Evolutionary conservation across 768 basidiomycete genomes (phyloP), one percentile per base, ranked within the genome.

Genomic region (Rhodotorula diobovata): DNA sequence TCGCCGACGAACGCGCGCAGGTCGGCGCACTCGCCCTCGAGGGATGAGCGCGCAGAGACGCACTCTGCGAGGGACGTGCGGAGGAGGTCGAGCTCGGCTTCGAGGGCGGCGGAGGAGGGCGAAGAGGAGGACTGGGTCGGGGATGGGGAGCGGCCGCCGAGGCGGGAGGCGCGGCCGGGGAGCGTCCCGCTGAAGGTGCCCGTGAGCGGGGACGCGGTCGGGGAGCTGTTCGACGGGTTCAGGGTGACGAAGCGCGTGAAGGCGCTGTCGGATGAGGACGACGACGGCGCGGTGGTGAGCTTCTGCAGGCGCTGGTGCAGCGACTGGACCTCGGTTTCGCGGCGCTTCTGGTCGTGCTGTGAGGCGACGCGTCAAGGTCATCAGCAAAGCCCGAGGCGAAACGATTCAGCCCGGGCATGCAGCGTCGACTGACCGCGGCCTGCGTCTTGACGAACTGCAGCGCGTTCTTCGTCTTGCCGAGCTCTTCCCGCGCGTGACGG

Each of bases 381-480:
- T 32, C 28, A 37, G 66, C 32, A 4, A 35, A 15, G 39, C 25
- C 12, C 14, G 25, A 32, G 16, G 11, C 20, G 25, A 1, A 3
- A 30, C 16, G 32, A 50, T 37, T 2, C 23, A 15, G 10, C 41
- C 20, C 21, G n/a, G 4, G 6, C 6, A 10, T 10, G 35, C 46
- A 12, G 34, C 16, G 23, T 21, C 25, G 3, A 58, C 70, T 35
- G 32, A 66, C 70, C 3, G 43, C 32, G 5, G 70, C 54, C 60
- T 71, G 70, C 41, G 70, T 71, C 65, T 63, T 71, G 59, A 71
- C 61, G 12, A 71, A 66, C 55, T 62, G 62, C 37, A 71, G 25
- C 10, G 70, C 70, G 23, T 37, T 57, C n/a, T 55, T 56, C 28
- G 60, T 48, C 70, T 71, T 71, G 20, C 46, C 39, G 25, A 71